These are phyloP conservation scores for Schizosaccharomyces octosporus DNA, from an alignment of 805 yeast genomes.

Conservation along the genomic window DNA sequence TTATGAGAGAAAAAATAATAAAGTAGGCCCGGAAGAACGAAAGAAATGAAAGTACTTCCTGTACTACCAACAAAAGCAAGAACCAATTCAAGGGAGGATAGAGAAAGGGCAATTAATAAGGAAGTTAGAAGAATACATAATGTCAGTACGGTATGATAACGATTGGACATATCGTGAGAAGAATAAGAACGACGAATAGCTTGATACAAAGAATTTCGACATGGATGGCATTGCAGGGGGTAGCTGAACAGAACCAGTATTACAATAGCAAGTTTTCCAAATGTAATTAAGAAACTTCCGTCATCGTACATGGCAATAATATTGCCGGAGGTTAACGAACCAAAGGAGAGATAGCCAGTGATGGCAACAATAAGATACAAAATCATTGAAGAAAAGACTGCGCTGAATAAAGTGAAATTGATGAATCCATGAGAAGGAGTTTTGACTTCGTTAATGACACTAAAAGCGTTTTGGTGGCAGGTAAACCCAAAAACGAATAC, in stretches of 20 bases:
- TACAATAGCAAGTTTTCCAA: slow-evolving; percentile 63
- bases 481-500: slow-evolving; percentile 84
- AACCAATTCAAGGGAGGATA: slow-evolving; percentile 55
- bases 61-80: slow-evolving; percentile 79
- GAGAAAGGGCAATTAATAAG: slow-evolving; percentile 38
- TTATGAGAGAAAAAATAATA: neutral
- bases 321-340: slow-evolving; percentile 54
- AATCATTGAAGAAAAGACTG: slow-evolving; percentile 34
- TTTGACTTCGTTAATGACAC: slow-evolving; percentile 57
- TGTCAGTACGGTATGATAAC: slow-evolving; percentile 16
- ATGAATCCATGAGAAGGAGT: slow-evolving; percentile 27
- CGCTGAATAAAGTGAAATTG: slow-evolving; percentile 23
- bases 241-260: slow-evolving; percentile 60
- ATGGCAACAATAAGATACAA: slow-evolving; percentile 54
- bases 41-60: slow-evolving; percentile 77
- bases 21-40: slow-evolving; percentile 70
- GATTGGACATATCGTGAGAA: neutral
- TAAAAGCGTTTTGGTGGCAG: slow-evolving; percentile 86
- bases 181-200: neutral
- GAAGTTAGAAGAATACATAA: slow-evolving; percentile 24
- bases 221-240: slow-evolving; percentile 79
- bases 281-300: slow-evolving; percentile 33
- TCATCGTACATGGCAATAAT: slow-evolving; percentile 51
- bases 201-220: slow-evolving; percentile 57
- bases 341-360: slow-evolving; percentile 69